Conservation (phyloP, 73 alveolate species). For the Breviolum minutum region DNA sequence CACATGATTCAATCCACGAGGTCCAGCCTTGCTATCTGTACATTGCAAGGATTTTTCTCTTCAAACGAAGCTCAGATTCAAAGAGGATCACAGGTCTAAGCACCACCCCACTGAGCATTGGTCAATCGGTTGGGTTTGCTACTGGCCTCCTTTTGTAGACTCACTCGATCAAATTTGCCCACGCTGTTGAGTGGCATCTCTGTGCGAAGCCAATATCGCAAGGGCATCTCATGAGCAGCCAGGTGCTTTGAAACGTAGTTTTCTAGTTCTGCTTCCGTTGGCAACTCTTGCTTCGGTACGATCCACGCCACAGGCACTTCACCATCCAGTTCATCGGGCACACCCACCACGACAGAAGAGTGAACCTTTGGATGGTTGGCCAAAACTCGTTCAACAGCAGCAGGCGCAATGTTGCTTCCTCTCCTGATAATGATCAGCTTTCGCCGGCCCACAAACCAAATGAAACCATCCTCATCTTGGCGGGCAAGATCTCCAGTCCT, state of each 20-base stretch:
- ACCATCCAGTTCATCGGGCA: constrained; percentile 32
- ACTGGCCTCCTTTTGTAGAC: not conserved
- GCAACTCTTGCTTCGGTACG: not conserved
- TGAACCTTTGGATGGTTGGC: not conserved
- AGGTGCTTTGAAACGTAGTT: constrained; percentile 22
- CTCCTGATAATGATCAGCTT: constrained; percentile 83
- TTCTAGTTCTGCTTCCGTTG: not conserved
- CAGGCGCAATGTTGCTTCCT: constrained; percentile 85
- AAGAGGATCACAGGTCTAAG: not conserved
- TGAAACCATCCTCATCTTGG: constrained; percentile 40
- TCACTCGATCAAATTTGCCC: constrained; percentile 55
- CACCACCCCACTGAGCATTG: not conserved
- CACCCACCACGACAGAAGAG: constrained; percentile 42
- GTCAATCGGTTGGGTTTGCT: not conserved
- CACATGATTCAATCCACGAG: not conserved
- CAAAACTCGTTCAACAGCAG: constrained; percentile 57
- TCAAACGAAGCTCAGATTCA: not conserved
- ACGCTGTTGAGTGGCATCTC: constrained; percentile 74
- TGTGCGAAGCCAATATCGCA: constrained; percentile 4
- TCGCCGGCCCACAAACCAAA: constrained; percentile 88
- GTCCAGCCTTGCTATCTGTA: no score
- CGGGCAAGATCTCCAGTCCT: constrained; percentile 76
- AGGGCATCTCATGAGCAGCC: constrained; percentile 24
- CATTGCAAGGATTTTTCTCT: not conserved
- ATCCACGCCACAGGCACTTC: constrained; percentile 58